Percentiles rank a stretch among this genome's conserved stretches.
phyloP scores from a whole-genome alignment of 208 protist species.

The Crithidia fasciculata region DNA sequence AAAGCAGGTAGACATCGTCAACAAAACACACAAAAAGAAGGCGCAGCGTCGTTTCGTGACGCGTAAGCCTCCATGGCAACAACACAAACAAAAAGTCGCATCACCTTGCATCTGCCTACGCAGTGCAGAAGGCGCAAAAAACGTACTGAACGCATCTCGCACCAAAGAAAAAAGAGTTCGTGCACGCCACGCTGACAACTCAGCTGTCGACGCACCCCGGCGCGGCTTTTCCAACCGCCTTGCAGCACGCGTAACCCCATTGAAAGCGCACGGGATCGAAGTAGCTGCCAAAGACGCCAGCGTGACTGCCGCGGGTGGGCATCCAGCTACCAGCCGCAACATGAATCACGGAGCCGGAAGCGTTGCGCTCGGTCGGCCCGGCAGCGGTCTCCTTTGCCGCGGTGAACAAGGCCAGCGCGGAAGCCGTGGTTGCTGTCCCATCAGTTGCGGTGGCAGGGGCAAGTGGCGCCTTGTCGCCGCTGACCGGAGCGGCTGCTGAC shows the following conservation, averaged over 20 bases:
- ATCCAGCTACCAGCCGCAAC: constrained; percentile 25
- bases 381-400: neutral
- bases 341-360: constrained; percentile 10
- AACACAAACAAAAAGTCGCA: no score
- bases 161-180: constrained; percentile 16
- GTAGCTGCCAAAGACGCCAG: constrained; percentile 74
- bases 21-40: no score
- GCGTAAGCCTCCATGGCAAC: no score
- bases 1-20: no score
- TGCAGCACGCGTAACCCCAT: constrained; percentile 89
- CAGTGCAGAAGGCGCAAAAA: no score
- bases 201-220: constrained; percentile 30
- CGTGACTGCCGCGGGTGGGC: constrained; percentile 56
- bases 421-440: neutral
- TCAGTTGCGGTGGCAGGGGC: neutral
- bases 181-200: neutral
- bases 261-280: constrained; percentile 58
- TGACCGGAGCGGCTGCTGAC: neutral
- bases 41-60: no score
- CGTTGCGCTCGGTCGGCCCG: neutral
- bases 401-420: neutral
- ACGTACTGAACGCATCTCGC: neutral
- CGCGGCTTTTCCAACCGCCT: constrained; percentile 51
- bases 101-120: no score
- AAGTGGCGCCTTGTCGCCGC: neutral